phyloP scores from a whole-genome alignment of 2,329 filamentous ascomycete genomes.

The Chrysosporium keratinophilum region DNA sequence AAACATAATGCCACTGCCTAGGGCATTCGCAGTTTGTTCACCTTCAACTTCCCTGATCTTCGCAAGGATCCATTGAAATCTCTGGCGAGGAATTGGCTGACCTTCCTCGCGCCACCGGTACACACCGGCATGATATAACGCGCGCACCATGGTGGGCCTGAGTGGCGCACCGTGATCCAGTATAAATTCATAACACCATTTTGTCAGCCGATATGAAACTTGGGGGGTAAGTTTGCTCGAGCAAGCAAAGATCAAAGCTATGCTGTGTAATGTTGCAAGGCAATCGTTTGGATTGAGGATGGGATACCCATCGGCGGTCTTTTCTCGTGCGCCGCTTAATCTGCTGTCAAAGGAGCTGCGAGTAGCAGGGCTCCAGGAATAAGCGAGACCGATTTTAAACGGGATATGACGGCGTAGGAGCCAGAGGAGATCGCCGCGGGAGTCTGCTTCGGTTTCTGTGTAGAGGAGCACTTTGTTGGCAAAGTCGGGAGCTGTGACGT shows the following conservation, averaged over 20 bases:
- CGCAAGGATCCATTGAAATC: slow-evolving; percentile 37
- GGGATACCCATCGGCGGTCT: slow-evolving; percentile 15
- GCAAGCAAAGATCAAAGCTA: slow-evolving; percentile 37
- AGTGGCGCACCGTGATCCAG: slow-evolving; percentile 35
- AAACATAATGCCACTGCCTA: slow-evolving; percentile 19
- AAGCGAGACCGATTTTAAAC: slow-evolving; percentile 30
- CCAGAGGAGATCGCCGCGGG: slow-evolving; percentile 23
- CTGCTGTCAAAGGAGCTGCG: slow-evolving; percentile 15
- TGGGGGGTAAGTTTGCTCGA: slow-evolving; percentile 29
- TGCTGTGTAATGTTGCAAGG: slow-evolving; percentile 36
- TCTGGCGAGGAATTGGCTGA: slow-evolving; percentile 24
- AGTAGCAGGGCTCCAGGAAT: slow-evolving; percentile 7
- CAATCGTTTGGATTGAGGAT: slow-evolving; percentile 28
- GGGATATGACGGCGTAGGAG: slow-evolving; percentile 30
- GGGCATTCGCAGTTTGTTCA: slow-evolving; percentile 28
- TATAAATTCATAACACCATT: slow-evolving; percentile 40
- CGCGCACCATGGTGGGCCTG: slow-evolving; percentile 35
- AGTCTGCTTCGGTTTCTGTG: slow-evolving; percentile 22
- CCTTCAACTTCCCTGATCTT: slow-evolving; percentile 38
- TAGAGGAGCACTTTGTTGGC: slow-evolving; percentile 24
- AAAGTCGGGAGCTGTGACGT: slow-evolving; percentile 28
- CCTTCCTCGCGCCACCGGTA: slow-evolving; percentile 34
- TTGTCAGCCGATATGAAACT: slow-evolving; percentile 38
- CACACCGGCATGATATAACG: slow-evolving; percentile 43
- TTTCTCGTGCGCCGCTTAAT: slow-evolving; percentile 10